These are phyloP conservation scores for Murraya koenigii DNA, from an alignment of 345 rosid species.

Conservation along the genomic window DNA sequence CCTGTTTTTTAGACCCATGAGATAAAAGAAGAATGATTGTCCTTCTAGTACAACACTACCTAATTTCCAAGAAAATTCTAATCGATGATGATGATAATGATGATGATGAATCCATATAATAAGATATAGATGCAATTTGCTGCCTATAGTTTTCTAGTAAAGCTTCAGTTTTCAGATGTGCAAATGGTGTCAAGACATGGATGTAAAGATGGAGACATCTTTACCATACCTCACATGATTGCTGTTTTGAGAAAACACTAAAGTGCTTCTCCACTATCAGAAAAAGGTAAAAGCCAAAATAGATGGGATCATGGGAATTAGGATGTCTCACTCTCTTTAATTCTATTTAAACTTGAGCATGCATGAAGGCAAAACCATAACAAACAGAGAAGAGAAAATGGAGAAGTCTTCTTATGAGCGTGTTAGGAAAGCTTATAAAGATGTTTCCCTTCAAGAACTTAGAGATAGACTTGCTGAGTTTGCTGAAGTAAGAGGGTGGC, in stretches of 20 bases:
- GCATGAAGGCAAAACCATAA: constrained; percentile 5
- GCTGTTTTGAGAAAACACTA: constrained; percentile 17
- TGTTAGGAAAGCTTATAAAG: constrained; percentile 13
- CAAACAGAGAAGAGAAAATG: neutral
- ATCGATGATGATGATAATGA: neutral
- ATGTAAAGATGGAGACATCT: constrained; percentile 20
- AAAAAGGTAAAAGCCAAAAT: neutral
- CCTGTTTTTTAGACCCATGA: neutral
- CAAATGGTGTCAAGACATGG: constrained; percentile 31
- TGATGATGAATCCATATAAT: neutral
- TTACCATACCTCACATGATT: constrained; percentile 22
- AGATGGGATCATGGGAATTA: neutral
- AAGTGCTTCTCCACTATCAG: constrained; percentile 27
- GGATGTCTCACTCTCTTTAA: neutral
- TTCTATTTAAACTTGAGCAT: constrained; percentile 25
- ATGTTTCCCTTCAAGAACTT: constrained; percentile 45
- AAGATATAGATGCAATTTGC: neutral
- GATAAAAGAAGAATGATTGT: constrained; percentile 2
- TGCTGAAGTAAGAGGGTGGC: constrained; percentile 53
- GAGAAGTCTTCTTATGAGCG: constrained; percentile 13
- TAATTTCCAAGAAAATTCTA: neutral
- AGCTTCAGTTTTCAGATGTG: neutral
- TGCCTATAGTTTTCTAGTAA: neutral
- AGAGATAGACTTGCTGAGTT: constrained; percentile 46
- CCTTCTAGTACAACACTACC: constrained; percentile 5